These are phyloP conservation scores for Microsporum ferrugineum DNA, from an alignment of 2,329 filamentous ascomycete genomes.

Conservation along the genomic window DNA sequence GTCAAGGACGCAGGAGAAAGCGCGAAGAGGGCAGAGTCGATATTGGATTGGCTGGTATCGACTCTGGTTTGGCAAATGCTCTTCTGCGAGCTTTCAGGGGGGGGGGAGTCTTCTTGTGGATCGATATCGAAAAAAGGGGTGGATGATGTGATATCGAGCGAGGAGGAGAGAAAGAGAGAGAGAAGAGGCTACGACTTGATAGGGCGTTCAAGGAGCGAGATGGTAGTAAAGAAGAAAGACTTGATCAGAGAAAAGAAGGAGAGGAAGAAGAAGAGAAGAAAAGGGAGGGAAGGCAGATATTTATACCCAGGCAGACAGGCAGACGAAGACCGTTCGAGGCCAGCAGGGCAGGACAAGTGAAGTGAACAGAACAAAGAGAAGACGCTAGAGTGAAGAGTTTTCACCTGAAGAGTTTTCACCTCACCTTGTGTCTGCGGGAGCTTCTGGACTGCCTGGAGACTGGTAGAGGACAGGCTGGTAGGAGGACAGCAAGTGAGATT, in stretches of 20 bases:
- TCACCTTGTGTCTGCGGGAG: background rate
- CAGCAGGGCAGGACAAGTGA: background rate
- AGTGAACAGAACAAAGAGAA: background rate
- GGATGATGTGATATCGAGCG: background rate
- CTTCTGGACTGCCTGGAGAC: background rate
- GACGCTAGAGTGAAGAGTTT: background rate
- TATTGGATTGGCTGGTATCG: background rate
- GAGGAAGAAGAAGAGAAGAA: background rate
- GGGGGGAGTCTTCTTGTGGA: background rate
- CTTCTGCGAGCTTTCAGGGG: background rate
- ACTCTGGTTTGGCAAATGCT: background rate
- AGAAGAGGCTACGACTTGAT: background rate
- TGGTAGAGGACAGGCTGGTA: background rate
- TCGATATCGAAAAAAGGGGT: background rate
- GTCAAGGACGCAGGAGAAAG: background rate
- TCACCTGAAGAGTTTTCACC: background rate
- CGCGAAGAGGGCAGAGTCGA: background rate
- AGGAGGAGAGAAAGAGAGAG: background rate
- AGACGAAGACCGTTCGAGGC: background rate
- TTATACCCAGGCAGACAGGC: constrained; percentile 3
- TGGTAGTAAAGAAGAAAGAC: background rate
- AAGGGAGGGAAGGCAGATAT: constrained; percentile 1
- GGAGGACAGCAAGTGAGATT: background rate
- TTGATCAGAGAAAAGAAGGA: background rate
- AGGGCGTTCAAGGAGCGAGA: background rate